Evolutionary conservation across 129 eudicot species (phyloP).

Genomic region (Helichrysum umbraculigerum): DNA sequence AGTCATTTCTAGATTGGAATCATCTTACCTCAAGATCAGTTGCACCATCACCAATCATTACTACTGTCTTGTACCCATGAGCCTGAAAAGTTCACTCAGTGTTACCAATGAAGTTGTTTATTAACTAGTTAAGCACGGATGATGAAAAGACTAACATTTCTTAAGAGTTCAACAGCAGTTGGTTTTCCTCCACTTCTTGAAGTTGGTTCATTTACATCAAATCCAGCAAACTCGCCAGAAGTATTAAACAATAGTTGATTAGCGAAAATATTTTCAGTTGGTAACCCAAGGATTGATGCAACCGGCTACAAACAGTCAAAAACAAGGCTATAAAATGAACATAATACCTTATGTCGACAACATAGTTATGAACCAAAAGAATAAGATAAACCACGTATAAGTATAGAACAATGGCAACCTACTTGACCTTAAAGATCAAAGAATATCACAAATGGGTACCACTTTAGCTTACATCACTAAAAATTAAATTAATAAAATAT

Average conservation of each 20-base stretch:
- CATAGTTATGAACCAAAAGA: background rate
- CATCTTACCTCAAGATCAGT: conserved; percentile 93
- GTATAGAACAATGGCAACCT: background rate
- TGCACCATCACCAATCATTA: conserved; percentile 98
- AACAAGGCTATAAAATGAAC: background rate
- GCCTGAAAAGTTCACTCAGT: conserved; percentile 47
- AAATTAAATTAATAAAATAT: background rate
- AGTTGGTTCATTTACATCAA: conserved; percentile 81
- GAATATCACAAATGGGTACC: background rate
- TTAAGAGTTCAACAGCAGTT: conserved; percentile 71
- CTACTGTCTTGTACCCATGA: conserved; percentile 69
- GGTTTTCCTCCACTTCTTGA: conserved; percentile 98
- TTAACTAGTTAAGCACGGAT: background rate
- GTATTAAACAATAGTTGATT: conserved; percentile 71
- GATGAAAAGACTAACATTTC: conserved; percentile 54
- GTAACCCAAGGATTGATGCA: conserved; percentile 86
- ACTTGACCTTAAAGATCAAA: background rate
- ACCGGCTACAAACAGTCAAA: conserved; percentile 60
- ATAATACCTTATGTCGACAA: background rate
- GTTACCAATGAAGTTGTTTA: conserved; percentile 2
- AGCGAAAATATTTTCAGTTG: conserved; percentile 75
- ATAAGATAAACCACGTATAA: background rate
- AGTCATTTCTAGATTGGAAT: background rate
- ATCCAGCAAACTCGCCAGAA: conserved; percentile 84
- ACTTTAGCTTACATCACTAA: background rate